Evolutionary conservation across 2,329 filamentous ascomycete species (phyloP).

Genomic region (Penicillium glabrum): DNA sequence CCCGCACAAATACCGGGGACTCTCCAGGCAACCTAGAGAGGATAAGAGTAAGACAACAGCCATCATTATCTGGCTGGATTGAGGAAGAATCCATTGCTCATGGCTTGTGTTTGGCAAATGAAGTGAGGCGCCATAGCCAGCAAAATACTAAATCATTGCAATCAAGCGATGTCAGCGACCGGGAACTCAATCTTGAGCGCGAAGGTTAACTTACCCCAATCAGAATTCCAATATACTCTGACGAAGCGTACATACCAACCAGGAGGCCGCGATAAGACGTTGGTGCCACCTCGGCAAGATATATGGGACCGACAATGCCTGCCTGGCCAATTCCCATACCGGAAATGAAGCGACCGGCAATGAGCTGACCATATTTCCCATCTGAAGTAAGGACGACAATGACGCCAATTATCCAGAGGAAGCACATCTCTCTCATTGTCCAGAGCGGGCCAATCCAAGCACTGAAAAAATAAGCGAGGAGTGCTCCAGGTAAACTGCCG

Average conservation of each 20-base stretch:
- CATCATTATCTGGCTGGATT: background rate
- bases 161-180: background rate
- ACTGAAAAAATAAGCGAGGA: background rate
- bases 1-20: background rate
- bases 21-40: background rate
- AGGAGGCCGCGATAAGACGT: background rate
- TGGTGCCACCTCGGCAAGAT: constrained; percentile 2
- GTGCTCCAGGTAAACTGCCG: background rate
- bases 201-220: background rate
- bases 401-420: constrained; percentile 3
- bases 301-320: background rate
- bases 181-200: no score
- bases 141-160: background rate
- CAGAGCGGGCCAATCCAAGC: constrained; percentile 2
- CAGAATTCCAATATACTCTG: background rate
- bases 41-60: background rate
- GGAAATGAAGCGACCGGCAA: constrained; percentile 3
- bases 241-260: background rate
- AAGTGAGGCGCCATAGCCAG: background rate
- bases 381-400: background rate
- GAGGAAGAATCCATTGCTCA: background rate
- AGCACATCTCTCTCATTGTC: constrained; percentile 2
- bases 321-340: constrained; percentile 3
- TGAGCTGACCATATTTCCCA: background rate
- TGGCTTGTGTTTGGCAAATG: background rate